Evolutionary conservation across 78 protist genomes (phyloP).

Genomic region (Mastigamoeba balamuthi): DNA sequence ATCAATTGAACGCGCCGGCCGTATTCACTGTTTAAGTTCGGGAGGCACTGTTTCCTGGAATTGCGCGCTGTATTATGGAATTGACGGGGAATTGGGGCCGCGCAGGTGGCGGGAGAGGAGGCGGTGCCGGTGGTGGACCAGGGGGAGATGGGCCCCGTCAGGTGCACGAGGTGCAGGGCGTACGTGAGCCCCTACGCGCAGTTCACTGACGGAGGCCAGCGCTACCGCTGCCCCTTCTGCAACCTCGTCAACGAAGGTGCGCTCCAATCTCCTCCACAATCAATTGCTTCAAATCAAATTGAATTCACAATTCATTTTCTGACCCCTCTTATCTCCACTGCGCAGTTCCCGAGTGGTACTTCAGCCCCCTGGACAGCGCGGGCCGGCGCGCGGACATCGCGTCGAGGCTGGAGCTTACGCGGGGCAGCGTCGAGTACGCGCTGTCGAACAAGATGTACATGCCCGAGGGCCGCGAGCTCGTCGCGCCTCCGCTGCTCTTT

Average conservation of each 20-base stretch:
- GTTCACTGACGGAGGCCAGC: conserved; percentile 33
- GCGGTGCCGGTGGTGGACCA: conserved; percentile 18
- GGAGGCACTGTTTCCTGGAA: too few species aligned
- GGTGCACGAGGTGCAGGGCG: conserved; percentile 39
- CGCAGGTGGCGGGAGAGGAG: too few species aligned
- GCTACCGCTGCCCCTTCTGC: conserved; percentile 28
- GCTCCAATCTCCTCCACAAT: not conserved
- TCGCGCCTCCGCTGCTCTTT: not conserved
- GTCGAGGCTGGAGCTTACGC: not conserved
- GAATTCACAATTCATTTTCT: too few species aligned
- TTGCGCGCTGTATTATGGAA: too few species aligned
- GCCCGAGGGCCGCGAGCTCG: not conserved
- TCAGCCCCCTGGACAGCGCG: not conserved
- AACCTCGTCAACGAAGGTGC: conserved; percentile 29
- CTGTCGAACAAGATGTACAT: not conserved
- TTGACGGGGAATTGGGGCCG: too few species aligned
- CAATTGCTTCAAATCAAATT: too few species aligned
- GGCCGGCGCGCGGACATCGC: not conserved
- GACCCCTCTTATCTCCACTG: too few species aligned
- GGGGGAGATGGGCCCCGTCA: conserved; percentile 28
- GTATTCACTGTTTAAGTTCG: too few species aligned
- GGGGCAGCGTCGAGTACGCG: not conserved
- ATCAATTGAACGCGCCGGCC: too few species aligned
- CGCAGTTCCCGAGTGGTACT: not conserved
- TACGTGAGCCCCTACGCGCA: conserved; percentile 29